Evolutionary conservation across 2,329 filamentous ascomycete species (phyloP).

Genomic region (Ophiostoma sp.): DNA sequence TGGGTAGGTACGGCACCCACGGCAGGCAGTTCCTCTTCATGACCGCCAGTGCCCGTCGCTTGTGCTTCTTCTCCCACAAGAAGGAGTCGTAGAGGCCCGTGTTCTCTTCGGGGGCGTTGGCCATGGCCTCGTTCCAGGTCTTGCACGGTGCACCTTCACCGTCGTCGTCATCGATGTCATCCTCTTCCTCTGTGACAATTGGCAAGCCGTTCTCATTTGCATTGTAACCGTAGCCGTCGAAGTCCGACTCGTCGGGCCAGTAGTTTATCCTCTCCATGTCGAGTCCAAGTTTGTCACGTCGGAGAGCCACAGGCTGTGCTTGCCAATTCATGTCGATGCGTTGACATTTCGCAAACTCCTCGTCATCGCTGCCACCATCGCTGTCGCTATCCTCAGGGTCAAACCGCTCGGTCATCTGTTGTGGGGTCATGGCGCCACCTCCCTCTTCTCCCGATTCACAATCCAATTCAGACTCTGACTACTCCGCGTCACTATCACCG

Average conservation of each 20-base stretch:
- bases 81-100: background rate
- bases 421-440: no score
- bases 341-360: background rate
- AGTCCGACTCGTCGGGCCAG: background rate
- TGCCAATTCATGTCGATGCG: background rate
- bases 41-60: conserved; percentile 19
- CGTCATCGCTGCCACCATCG: background rate
- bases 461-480: background rate
- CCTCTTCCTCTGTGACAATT: background rate
- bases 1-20: conserved; percentile 13
- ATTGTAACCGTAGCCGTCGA: background rate
- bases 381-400: background rate
- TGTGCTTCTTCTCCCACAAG: conserved; percentile 21
- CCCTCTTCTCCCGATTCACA: background rate
- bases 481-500: background rate
- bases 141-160: conserved; percentile 1
- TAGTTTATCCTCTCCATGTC: conserved; percentile 7
- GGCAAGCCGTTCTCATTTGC: background rate
- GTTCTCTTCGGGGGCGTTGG: conserved; percentile 14
- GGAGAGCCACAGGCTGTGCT: conserved; percentile 9
- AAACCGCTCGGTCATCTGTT: background rate
- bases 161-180: no score
- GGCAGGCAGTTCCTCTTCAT: background rate
- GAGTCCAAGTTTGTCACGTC: conserved; percentile 14
- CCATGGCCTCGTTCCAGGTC: conserved; percentile 3